Conservation (phyloP, 169 alveolate genomes). For the Plasmodium falciparum region DNA sequence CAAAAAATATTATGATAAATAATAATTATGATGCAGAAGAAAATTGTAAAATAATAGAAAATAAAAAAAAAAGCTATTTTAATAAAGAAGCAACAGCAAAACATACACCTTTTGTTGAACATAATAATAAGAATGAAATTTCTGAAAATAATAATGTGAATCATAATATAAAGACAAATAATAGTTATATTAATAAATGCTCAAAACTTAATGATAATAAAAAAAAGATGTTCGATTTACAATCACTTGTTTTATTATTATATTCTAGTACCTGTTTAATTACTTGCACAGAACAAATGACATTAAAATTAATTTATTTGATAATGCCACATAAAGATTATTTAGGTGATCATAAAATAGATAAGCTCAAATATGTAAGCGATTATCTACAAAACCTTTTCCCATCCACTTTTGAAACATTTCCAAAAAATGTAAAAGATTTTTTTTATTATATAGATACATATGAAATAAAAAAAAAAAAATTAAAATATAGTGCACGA, state of each 20-base stretch:
- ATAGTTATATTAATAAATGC: too few species aligned
- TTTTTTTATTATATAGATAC: conserved; percentile 72
- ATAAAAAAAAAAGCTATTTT: too few species aligned
- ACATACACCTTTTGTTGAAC: too few species aligned
- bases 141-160: too few species aligned
- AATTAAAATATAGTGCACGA: conserved; percentile 75
- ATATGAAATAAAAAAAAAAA: conserved; percentile 78
- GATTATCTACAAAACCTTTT: conserved; percentile 78
- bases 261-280: conserved; percentile 41
- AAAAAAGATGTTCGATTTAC: conserved; percentile 76
- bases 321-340: conserved; percentile 74
- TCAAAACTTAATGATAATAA: too few species aligned
- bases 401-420: conserved; percentile 64
- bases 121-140: too few species aligned
- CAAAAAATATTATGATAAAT: too few species aligned
- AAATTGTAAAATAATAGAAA: too few species aligned
- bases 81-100: too few species aligned
- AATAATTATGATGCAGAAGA: too few species aligned
- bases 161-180: too few species aligned
- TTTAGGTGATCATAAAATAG: conserved; percentile 81
- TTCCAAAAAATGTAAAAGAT: conserved; percentile 73
- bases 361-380: conserved; percentile 81
- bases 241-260: conserved; percentile 81
- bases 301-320: conserved; percentile 76
- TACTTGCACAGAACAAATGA: conserved; percentile 67